A percentile compares a stretch with the other conserved stretches of the same genome.
phyloP scores from a whole-genome alignment of 495 filamentous ascomycete genomes.

The Podospora tetraspora region DNA sequence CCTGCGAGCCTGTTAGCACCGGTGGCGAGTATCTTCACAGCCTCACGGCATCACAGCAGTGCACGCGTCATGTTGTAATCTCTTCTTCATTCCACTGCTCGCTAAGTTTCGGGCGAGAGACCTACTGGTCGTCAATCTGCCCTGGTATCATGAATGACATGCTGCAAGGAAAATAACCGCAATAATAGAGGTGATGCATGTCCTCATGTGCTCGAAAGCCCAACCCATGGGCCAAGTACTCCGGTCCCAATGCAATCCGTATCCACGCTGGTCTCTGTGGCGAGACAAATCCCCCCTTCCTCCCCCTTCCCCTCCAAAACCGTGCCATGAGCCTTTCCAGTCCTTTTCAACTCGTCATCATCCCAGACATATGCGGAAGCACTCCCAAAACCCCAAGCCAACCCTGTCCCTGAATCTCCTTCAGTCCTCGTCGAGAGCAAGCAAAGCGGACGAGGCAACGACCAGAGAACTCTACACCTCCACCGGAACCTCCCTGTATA shows the following conservation, averaged over 20 bases:
- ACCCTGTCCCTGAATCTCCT: not conserved
- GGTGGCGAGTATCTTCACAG: not conserved
- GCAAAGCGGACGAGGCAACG: not conserved
- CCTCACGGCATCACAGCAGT: not conserved
- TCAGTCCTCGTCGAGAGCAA: not conserved
- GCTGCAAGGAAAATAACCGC: not conserved
- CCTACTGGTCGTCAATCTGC: not conserved
- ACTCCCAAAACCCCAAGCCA: not conserved
- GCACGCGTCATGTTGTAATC: not conserved
- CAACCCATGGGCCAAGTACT: not conserved
- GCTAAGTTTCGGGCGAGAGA: not conserved
- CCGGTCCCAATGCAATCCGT: not conserved
- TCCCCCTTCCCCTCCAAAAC: not conserved
- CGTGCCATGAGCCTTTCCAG: not conserved
- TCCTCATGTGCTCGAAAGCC: not conserved
- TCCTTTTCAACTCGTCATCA: not conserved
- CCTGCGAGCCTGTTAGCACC: no score
- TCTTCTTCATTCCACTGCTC: conserved; percentile 2
- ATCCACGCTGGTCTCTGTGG: not conserved
- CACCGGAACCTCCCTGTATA: conserved; percentile 43
- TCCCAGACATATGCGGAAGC: not conserved
- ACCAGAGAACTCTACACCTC: not conserved
- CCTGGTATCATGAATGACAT: conserved; percentile 6
- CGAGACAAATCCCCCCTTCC: not conserved
- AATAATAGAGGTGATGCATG: not conserved